These are phyloP conservation scores for Fusarium solani-melongenae DNA, from an alignment of 2,329 filamentous ascomycete species.

Conservation along the genomic window DNA sequence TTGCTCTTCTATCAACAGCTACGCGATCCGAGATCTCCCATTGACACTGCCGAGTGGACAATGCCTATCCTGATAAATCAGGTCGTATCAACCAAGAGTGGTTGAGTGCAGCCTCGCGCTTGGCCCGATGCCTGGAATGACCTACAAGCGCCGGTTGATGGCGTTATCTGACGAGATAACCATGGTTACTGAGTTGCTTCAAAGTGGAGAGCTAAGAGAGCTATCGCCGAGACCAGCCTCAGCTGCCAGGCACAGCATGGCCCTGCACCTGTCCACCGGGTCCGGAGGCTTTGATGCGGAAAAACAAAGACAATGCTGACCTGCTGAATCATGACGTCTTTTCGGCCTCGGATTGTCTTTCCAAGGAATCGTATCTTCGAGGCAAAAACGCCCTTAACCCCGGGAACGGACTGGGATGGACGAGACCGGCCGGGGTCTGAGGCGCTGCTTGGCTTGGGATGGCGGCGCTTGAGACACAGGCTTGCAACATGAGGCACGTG, in stretches of 20 bases:
- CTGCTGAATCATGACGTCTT: conserved; percentile 35
- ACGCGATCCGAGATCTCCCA: conserved; percentile 16
- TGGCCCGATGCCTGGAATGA: conserved; percentile 34
- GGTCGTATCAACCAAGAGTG: conserved; percentile 2
- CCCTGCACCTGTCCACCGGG: conserved; percentile 1
- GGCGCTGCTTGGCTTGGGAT: conserved; percentile 33
- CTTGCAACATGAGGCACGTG: conserved; percentile 41
- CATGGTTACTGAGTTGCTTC: conserved; percentile 18
- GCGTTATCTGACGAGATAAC: conserved; percentile 45
- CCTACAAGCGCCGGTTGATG: conserved; percentile 35
- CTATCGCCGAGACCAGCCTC: conserved; percentile 12
- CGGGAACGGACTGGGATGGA: conserved; percentile 30
- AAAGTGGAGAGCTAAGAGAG: conserved; percentile 27
- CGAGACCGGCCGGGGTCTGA: conserved; percentile 16
- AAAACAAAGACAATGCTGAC: conserved; percentile 2
- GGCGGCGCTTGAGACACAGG: conserved; percentile 35
- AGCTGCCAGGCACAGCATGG: not conserved
- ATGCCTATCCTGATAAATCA: not conserved
- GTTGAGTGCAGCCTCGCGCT: conserved; percentile 9
- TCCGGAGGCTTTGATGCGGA: not conserved
- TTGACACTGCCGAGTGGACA: conserved; percentile 2
- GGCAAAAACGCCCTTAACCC: conserved; percentile 26
- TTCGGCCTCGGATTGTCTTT: conserved; percentile 18
- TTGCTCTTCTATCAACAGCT: not conserved
- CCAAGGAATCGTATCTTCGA: conserved; percentile 25